A percentile compares a stretch with the other conserved stretches of the same genome.
Evolutionary conservation across 1,139 yeast species (phyloP).

Genomic region (Ogataea hybrid): DNA sequence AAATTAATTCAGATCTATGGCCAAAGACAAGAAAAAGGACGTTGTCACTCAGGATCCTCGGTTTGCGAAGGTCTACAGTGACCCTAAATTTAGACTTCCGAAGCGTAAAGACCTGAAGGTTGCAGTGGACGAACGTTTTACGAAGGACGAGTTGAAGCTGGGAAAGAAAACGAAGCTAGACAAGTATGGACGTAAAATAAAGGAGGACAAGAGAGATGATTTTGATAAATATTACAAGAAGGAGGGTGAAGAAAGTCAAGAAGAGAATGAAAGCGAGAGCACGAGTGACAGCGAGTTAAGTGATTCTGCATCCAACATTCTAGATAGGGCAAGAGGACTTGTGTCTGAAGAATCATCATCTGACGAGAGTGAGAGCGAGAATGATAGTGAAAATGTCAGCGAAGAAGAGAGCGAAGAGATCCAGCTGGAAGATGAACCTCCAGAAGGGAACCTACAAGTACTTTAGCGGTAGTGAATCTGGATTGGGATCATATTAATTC

Average conservation of each 20-base stretch:
- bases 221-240: conserved; percentile 21
- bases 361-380: conserved; percentile 18
- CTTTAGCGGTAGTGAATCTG: conserved; percentile 90
- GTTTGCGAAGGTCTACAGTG: conserved; percentile 76
- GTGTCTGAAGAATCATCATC: conserved; percentile 35
- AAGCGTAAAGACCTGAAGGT: conserved; percentile 68
- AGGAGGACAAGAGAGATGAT: conserved; percentile 51
- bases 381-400: conserved; percentile 26
- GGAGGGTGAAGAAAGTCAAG: conserved; percentile 36
- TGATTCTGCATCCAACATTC: conserved; percentile 12
- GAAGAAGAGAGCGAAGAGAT: conserved; percentile 11
- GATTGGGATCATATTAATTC: conserved; percentile 96
- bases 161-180: conserved; percentile 68
- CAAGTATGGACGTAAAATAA: conserved; percentile 77
- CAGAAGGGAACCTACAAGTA: conserved; percentile 75
- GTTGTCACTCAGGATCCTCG: conserved; percentile 65
- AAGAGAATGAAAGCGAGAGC: conserved; percentile 32
- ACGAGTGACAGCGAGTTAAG: conserved; percentile 35
- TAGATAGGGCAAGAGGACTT: conserved; percentile 57
- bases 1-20: conserved; percentile 2
- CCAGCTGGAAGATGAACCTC: conserved; percentile 58
- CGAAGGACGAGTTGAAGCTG: conserved; percentile 64
- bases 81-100: conserved; percentile 84
- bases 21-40: conserved; percentile 7
- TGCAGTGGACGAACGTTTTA: conserved; percentile 84